These are phyloP conservation scores for Ceratobasidium sp. DNA, from an alignment of 1,284 basidiomycete genomes.

Conservation along the genomic window DNA sequence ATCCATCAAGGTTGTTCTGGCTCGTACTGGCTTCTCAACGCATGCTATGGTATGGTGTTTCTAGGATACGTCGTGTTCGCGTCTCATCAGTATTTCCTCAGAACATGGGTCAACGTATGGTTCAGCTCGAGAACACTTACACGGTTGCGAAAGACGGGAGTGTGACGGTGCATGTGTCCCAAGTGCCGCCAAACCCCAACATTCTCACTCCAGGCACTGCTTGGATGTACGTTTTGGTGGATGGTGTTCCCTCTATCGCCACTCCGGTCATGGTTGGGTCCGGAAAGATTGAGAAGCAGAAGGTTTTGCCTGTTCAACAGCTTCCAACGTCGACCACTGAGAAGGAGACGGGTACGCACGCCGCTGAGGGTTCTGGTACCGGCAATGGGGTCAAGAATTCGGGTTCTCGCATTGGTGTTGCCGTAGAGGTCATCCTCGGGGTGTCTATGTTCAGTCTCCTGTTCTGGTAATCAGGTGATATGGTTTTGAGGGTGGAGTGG, in stretches of 20 bases:
- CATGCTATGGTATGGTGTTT: slow-evolving; percentile 74
- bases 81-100: neutral
- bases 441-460: slow-evolving; percentile 21
- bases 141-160: slow-evolving; percentile 77
- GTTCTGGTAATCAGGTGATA: slow-evolving; percentile 13
- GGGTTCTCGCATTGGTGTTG: slow-evolving; percentile 5
- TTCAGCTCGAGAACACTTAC: slow-evolving; percentile 80
- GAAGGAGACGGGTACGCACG: slow-evolving; percentile 21
- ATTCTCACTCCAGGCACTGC: slow-evolving; percentile 89
- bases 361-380: slow-evolving; percentile 18
- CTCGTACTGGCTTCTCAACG: slow-evolving; percentile 90
- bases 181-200: slow-evolving; percentile 80
- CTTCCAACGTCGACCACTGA: slow-evolving; percentile 58
- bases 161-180: slow-evolving; percentile 75
- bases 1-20: slow-evolving; percentile 76
- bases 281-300: slow-evolving; percentile 74
- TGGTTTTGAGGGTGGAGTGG: neutral
- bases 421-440: slow-evolving; percentile 3
- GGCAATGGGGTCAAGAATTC: slow-evolving; percentile 14
- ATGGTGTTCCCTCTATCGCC: slow-evolving; percentile 84
- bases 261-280: slow-evolving; percentile 78
- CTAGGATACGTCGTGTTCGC: slow-evolving; percentile 45
- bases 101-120: slow-evolving; percentile 86
- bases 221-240: slow-evolving; percentile 77
- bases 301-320: slow-evolving; percentile 55